Conservation (phyloP, 2,329 filamentous ascomycete genomes). For the Arachnomyces sp. region DNA sequence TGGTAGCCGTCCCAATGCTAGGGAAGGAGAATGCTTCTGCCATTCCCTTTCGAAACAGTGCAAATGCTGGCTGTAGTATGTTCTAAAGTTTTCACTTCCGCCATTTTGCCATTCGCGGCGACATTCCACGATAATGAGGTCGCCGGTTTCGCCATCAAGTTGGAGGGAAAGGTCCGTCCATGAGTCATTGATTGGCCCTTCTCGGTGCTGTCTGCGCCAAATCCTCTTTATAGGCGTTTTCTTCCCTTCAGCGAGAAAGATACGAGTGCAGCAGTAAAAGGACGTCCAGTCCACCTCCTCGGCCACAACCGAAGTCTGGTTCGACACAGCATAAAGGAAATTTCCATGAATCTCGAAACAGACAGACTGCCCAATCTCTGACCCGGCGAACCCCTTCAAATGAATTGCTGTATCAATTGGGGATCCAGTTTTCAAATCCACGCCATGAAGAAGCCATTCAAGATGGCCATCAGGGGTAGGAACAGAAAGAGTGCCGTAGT, state of each 20-base stretch:
- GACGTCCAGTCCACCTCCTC: slow-evolving; percentile 61
- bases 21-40: not conserved
- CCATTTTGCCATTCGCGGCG: slow-evolving; percentile 59
- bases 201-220: slow-evolving; percentile 60
- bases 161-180: slow-evolving; percentile 62
- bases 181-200: slow-evolving; percentile 66
- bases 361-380: slow-evolving; percentile 59
- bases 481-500: slow-evolving; percentile 58
- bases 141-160: slow-evolving; percentile 51
- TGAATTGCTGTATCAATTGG: slow-evolving; percentile 40
- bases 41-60: slow-evolving; percentile 15
- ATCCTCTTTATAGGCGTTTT: slow-evolving; percentile 44
- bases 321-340: slow-evolving; percentile 64
- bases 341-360: slow-evolving; percentile 63
- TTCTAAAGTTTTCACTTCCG: slow-evolving; percentile 53
- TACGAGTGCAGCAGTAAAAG: slow-evolving; percentile 60
- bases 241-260: slow-evolving; percentile 46
- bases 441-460: slow-evolving; percentile 56
- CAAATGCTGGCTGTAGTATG: slow-evolving; percentile 53
- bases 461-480: slow-evolving; percentile 47
- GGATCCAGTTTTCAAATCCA: slow-evolving; percentile 38
- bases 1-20: slow-evolving; percentile 6
- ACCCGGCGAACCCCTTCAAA: slow-evolving; percentile 54
- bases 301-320: slow-evolving; percentile 53
- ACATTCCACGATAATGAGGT: slow-evolving; percentile 57